Evolutionary conservation across 208 protist species (phyloP).

Genomic region (Leishmania braziliensis): DNA sequence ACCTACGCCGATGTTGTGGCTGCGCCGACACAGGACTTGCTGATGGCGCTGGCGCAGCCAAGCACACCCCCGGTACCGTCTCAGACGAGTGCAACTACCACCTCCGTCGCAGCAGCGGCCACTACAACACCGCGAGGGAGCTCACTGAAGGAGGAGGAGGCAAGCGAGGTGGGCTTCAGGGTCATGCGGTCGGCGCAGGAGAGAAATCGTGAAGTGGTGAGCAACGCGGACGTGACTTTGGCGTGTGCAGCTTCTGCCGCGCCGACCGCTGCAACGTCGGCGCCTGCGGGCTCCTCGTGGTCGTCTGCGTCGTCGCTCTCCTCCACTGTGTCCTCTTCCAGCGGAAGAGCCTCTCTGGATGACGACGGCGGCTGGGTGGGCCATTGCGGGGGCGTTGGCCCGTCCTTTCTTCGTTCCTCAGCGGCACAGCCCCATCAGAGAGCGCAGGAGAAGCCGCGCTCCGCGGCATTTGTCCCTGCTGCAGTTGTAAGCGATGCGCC

Average conservation of each 20-base stretch:
- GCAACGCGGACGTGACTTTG: too few relatives aligned
- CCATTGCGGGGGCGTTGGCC: background rate
- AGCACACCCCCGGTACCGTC: background rate
- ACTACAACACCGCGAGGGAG: background rate
- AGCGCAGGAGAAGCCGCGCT: background rate
- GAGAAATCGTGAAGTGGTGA: background rate
- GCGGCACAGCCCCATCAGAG: background rate
- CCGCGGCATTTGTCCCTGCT: background rate
- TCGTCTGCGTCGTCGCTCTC: conserved; percentile 10
- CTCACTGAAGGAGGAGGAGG: background rate
- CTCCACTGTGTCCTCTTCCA: background rate
- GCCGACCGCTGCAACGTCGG: background rate
- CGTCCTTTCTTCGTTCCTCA: background rate
- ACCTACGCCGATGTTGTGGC: conserved; percentile 8
- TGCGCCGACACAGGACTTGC: conserved; percentile 17
- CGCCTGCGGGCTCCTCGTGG: conserved; percentile 14
- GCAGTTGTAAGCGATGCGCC: background rate
- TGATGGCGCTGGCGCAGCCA: background rate
- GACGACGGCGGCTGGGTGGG: background rate
- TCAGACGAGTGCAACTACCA: background rate
- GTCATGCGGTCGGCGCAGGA: background rate
- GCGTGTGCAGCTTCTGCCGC: background rate
- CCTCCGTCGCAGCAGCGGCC: background rate
- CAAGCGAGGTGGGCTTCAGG: background rate
- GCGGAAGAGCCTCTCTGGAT: background rate